Conservation (phyloP, 345 rosid genomes). For the Arabidopsis suecica region DNA sequence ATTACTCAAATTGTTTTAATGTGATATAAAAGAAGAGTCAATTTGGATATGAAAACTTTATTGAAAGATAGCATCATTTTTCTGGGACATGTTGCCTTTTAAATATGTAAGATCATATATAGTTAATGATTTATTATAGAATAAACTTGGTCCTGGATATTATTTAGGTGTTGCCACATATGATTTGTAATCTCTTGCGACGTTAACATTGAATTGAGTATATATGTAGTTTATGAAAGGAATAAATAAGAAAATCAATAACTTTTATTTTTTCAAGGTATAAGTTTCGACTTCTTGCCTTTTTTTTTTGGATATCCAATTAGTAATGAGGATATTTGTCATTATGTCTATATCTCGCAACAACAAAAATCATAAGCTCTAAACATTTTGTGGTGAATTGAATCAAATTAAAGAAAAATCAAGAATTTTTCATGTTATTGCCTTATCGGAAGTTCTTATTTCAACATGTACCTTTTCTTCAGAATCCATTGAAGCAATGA, state of each 20-base stretch:
- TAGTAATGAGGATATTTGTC: no score
- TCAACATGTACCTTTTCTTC: no score
- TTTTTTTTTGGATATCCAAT: no score
- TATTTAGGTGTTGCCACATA: not conserved
- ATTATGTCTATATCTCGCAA: not conserved
- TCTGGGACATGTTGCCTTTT: not conserved
- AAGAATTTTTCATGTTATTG: not conserved
- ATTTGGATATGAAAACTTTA: not conserved
- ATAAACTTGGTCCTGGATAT: not conserved
- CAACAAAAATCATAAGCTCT: no score
- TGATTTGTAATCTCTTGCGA: not conserved
- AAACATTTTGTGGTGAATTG: no score
- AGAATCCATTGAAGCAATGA: no score
- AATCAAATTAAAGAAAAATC: no score
- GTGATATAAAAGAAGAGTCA: not conserved
- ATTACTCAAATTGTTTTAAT: not conserved
- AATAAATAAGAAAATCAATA: no score
- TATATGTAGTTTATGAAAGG: not conserved
- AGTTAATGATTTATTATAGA: not conserved
- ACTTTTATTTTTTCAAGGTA: not conserved
- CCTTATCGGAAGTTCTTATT: no score
- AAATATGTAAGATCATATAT: not conserved
- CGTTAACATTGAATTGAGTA: not conserved
- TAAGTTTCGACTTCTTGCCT: not conserved
- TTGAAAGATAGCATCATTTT: not conserved